Conservation (phyloP, 2,329 filamentous ascomycete species). For the Talaromyces rugulosus region DNA sequence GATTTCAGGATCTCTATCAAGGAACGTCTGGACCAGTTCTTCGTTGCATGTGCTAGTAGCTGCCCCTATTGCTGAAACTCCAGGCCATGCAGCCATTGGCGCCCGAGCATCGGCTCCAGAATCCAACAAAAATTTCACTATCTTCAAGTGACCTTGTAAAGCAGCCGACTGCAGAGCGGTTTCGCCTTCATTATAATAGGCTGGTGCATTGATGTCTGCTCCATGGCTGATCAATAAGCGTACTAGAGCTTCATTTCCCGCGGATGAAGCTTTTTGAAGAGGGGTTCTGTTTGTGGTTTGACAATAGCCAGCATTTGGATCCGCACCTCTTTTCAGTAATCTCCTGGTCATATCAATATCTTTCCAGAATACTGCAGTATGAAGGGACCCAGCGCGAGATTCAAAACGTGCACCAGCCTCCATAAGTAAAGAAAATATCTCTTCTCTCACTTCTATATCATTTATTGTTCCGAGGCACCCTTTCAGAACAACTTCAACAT, state of each 20-base stretch:
- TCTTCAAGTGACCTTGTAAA: slow-evolving; percentile 10
- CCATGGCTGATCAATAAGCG: slow-evolving; percentile 15
- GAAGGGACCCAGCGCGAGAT: slow-evolving; percentile 5
- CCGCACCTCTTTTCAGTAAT: slow-evolving; percentile 11
- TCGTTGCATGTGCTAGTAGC: slow-evolving; percentile 12
- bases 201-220: slow-evolving; percentile 16
- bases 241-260: slow-evolving; percentile 11
- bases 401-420: slow-evolving; percentile 8
- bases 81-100: neutral
- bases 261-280: slow-evolving; percentile 14
- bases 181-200: neutral
- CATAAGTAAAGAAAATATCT: slow-evolving; percentile 12
- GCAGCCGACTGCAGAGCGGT: slow-evolving; percentile 16
- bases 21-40: slow-evolving; percentile 16
- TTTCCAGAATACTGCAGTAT: slow-evolving; percentile 6
- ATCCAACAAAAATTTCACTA: slow-evolving; percentile 17
- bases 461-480: slow-evolving; percentile 12
- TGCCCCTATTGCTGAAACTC: slow-evolving; percentile 15
- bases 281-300: neutral
- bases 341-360: slow-evolving; percentile 11
- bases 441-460: slow-evolving; percentile 12
- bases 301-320: slow-evolving; percentile 12
- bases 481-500: slow-evolving; percentile 2
- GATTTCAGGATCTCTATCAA: slow-evolving; percentile 16
- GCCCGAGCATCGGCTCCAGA: slow-evolving; percentile 17